Conservation (phyloP, 2,329 filamentous ascomycete species). For the Colletotrichum salicis region DNA sequence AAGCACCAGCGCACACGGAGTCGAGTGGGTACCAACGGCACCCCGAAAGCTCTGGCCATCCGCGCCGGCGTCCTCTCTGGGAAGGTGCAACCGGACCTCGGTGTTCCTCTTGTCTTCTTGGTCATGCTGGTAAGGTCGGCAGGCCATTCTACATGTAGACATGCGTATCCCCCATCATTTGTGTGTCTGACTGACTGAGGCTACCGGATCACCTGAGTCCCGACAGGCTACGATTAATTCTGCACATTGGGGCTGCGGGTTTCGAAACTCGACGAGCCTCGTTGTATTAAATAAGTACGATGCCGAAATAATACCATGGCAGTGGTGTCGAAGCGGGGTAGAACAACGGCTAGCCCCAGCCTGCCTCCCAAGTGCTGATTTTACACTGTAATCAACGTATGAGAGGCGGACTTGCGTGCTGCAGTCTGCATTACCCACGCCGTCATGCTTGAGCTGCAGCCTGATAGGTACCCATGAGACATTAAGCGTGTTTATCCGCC, state of each 20-base stretch:
- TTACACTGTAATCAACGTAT: not conserved
- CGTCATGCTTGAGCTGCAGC: not conserved
- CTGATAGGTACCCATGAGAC: not conserved
- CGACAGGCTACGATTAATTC: not conserved
- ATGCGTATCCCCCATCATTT: not conserved
- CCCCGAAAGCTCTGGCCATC: conserved; percentile 10
- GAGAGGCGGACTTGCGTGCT: not conserved
- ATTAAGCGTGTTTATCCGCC: not conserved
- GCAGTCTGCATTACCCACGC: not conserved
- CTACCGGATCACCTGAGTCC: not conserved
- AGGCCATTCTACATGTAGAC: not conserved
- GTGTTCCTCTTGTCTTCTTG: not conserved
- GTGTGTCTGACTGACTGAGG: not conserved
- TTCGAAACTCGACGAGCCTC: not conserved
- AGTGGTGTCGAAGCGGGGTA: not conserved
- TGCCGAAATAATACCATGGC: not conserved
- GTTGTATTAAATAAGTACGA: not conserved
- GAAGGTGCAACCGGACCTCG: not conserved
- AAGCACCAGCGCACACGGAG: not conserved
- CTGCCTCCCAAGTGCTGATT: not conserved
- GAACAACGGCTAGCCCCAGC: not conserved
- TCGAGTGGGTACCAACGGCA: not conserved
- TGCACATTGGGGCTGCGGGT: not conserved
- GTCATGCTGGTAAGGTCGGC: not conserved
- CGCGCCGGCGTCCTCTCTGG: not conserved